Conservation (phyloP, 768 basidiomycete species). For the Agrocybe chaxingu region DNA sequence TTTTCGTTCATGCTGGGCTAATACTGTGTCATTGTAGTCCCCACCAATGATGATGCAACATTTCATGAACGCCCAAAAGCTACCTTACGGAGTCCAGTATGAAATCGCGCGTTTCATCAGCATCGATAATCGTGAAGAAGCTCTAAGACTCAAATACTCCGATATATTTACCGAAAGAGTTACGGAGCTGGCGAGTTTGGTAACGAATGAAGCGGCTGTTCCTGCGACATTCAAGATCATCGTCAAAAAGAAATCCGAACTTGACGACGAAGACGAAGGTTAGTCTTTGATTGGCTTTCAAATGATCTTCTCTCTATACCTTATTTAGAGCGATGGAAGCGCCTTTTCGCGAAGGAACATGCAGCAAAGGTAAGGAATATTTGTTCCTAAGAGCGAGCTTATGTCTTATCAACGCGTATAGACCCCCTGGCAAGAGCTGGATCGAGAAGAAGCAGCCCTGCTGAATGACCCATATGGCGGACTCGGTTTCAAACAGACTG, state of each 20-base stretch:
- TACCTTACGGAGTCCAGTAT: constrained; percentile 50
- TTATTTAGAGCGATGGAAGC: constrained; percentile 12
- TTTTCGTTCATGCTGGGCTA: neutral
- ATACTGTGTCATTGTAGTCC: constrained; percentile 13
- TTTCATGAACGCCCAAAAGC: constrained; percentile 22
- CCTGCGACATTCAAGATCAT: constrained; percentile 20
- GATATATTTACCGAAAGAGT: constrained; percentile 27
- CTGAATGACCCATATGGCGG: constrained; percentile 28
- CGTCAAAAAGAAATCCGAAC: neutral
- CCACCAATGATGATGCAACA: constrained; percentile 17
- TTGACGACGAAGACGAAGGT: constrained; percentile 4
- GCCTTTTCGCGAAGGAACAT: constrained; percentile 30
- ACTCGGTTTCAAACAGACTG: constrained; percentile 37
- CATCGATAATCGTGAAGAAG: constrained; percentile 4
- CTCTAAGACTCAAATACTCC: constrained; percentile 21
- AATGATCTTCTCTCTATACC: neutral
- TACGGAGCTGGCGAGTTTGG: constrained; percentile 17
- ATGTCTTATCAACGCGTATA: constrained; percentile 17
- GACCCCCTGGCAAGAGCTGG: constrained; percentile 64
- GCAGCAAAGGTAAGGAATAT: constrained; percentile 15
- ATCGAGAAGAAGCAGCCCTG: constrained; percentile 47
- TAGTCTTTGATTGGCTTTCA: neutral
- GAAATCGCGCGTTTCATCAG: constrained; percentile 47
- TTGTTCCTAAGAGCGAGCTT: neutral
- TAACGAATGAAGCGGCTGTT: constrained; percentile 30